phyloP scores from a whole-genome alignment of 345 rosid genomes.

The Theobroma cacao region DNA sequence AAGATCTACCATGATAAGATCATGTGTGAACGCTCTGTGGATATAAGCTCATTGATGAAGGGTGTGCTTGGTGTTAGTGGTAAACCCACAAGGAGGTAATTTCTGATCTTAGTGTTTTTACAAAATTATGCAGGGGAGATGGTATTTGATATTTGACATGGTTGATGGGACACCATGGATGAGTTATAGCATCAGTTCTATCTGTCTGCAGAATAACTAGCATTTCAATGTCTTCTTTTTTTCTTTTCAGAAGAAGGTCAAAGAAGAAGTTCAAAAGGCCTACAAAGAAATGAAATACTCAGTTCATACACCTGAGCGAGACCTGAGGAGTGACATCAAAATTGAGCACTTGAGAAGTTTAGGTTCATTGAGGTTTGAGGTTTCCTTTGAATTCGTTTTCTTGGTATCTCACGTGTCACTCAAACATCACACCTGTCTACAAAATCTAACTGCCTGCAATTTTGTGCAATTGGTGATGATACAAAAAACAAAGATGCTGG shows the following conservation, averaged over 20 bases:
- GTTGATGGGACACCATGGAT: not conserved
- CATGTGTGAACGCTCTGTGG: constrained; percentile 72
- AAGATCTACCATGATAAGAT: constrained; percentile 79
- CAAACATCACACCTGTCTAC: not conserved
- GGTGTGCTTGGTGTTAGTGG: constrained; percentile 51
- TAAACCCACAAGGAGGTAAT: constrained; percentile 40
- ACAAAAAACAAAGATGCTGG: not conserved
- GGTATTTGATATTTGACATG: not conserved
- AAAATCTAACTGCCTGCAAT: not conserved
- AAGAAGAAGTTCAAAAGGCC: constrained; percentile 34
- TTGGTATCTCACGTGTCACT: not conserved
- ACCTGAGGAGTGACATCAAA: not conserved
- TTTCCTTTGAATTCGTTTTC: not conserved
- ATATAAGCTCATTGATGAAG: constrained; percentile 76
- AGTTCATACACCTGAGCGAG: not conserved
- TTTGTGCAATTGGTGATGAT: not conserved
- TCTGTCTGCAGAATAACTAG: not conserved
- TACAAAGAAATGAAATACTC: constrained; percentile 22
- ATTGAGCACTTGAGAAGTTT: not conserved
- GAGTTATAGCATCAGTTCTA: not conserved
- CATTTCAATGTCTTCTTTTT: not conserved
- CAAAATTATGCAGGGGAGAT: not conserved
- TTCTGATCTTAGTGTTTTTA: not conserved
- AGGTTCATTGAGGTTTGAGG: not conserved
- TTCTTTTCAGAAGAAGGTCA: constrained; percentile 30